Evolutionary conservation across 164 flowering plant genomes (phyloP), one percentile per base, ranked within the genome.

Genomic region (Stephania japonica): DNA sequence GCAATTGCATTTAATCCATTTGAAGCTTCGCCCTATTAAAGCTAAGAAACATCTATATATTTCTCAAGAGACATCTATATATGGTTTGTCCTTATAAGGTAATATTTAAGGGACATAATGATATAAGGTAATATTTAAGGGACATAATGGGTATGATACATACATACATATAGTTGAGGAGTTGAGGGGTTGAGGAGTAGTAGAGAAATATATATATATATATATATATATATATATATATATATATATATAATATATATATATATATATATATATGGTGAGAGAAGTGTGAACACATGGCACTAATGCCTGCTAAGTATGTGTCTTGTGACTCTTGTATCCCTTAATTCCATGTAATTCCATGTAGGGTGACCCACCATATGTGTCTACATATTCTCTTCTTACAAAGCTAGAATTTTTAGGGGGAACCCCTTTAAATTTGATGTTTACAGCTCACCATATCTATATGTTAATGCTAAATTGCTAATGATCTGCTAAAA

Each of bases 1-100:
- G 7, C 9, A 44, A 27, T 69, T 18, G n/a, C 16, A 23, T 44
- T 69, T 19, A 69, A 69, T 38, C 5, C 32, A 32, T 26, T 38
- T 66, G 61, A 61, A 69, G 11, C 66, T 53, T 27, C 65, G 19
- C 26, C 21, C 42, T 59, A 53, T 76, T 67, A 42, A 42, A 67
- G 71, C 71, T 27, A 76, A 67, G 67, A 67, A 64, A 67, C 59
- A 71, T 59, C 65, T n/a, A n/a, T n/a, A n/a, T n/a, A n/a, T n/a
- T n/a, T n/a, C n/a, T n/a, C n/a, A n/a, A n/a, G n/a, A n/a, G 63
- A 59, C 64, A 59, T 24, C 24, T 59, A 21, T 59, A 47, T 9
- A 47, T 47, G 10, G 38, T 32, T 32, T 32, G 38, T 32, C 38
- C 1, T 32, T 32, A 32, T 32, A 32, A 2, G 38, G 38, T 32